Evolutionary conservation across 257 asterid genomes (phyloP).

Genomic region (Nemophila menziesii): DNA sequence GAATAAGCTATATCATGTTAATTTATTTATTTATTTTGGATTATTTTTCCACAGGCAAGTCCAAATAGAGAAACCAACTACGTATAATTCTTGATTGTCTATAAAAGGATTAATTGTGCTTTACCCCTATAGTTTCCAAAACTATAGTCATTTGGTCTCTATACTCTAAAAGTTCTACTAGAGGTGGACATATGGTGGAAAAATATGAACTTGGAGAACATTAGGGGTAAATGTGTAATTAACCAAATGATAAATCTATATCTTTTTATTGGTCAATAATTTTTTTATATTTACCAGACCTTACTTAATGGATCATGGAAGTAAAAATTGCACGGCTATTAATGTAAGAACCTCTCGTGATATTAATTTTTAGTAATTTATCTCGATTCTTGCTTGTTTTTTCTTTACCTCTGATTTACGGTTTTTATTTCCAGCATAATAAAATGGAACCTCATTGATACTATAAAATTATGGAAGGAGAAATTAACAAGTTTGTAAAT

Average conservation of each 20-base stretch:
- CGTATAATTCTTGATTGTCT: conserved; percentile 7
- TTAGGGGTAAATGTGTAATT: too few relatives aligned
- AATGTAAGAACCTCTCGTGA: conserved; percentile 64
- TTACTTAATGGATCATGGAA: conserved; percentile 92
- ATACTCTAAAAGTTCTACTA: too few relatives aligned
- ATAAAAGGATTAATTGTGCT: too few relatives aligned
- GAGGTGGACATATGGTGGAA: too few relatives aligned
- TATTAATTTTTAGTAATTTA: background rate
- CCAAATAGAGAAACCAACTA: conserved; percentile 82
- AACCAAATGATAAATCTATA: too few relatives aligned
- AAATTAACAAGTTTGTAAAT: conserved; percentile 84
- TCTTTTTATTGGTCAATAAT: too few relatives aligned
- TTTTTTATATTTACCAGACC: conserved; percentile 42
- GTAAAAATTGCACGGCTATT: conserved; percentile 86
- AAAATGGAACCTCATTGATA: conserved; percentile 73
- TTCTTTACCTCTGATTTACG: conserved; percentile 7
- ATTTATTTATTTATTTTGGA: too few relatives aligned
- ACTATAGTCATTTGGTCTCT: too few relatives aligned
- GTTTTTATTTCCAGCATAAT: conserved; percentile 40
- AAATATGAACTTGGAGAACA: too few relatives aligned
- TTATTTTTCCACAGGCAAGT: conserved; percentile 51
- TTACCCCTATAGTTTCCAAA: too few relatives aligned
- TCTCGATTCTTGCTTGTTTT: background rate
- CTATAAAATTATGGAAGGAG: conserved; percentile 77
- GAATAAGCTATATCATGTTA: too few relatives aligned